phyloP scores from a whole-genome alignment of 306 rosid species.

The Benincasa hispida region DNA sequence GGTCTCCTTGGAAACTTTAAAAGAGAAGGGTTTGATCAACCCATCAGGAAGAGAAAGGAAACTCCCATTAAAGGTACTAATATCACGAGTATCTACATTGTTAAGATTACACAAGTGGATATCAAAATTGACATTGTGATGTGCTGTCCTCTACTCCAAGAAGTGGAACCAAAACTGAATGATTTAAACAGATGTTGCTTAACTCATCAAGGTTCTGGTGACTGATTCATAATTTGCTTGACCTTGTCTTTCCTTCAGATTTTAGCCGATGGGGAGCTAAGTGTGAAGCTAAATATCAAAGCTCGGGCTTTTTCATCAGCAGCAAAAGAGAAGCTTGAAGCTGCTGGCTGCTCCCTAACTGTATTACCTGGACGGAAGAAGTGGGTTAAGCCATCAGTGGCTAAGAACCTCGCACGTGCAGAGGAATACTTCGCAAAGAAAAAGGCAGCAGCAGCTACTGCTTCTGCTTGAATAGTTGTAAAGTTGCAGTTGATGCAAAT shows the following conservation, averaged over 20 bases:
- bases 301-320: constrained; percentile 78
- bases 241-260: constrained; percentile 34
- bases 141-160: not conserved
- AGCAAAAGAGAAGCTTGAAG: constrained; percentile 87
- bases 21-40: constrained; percentile 66
- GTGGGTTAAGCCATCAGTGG: constrained; percentile 93
- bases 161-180: not conserved
- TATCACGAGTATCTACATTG: constrained; percentile 5
- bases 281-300: constrained; percentile 61
- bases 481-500: not conserved
- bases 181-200: not conserved
- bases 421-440: constrained; percentile 92
- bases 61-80: constrained; percentile 78
- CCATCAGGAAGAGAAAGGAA: constrained; percentile 89
- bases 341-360: constrained; percentile 65
- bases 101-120: not conserved
- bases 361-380: constrained; percentile 90
- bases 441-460: constrained; percentile 43
- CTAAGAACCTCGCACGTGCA: constrained; percentile 87
- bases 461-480: constrained; percentile 21
- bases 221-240: not conserved
- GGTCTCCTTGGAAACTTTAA: constrained; percentile 68
- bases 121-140: not conserved
- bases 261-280: constrained; percentile 73
- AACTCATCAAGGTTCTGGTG: not conserved